Evolutionary conservation across 2,329 filamentous ascomycete genomes (phyloP).

Genomic region (Fusarium annulatum): DNA sequence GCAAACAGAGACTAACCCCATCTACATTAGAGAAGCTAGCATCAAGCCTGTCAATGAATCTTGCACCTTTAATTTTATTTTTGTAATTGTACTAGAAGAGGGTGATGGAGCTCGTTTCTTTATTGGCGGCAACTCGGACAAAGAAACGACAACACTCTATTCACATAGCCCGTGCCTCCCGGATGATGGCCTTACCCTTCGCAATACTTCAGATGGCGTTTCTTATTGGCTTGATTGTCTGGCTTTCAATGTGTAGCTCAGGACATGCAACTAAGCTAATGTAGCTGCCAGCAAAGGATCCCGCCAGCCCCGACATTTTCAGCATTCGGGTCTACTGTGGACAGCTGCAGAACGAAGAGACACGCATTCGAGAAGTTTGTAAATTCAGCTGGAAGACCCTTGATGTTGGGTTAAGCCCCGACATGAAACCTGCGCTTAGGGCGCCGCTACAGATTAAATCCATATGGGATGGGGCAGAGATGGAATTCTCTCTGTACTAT

Average conservation of each 20-base stretch:
- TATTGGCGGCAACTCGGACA: background rate
- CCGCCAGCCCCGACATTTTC: fast-evolving
- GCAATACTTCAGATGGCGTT: background rate
- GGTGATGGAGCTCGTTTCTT: background rate
- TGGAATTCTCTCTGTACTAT: background rate
- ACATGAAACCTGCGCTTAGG: fast-evolving
- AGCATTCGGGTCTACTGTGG: background rate
- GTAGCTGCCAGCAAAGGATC: background rate
- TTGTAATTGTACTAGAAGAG: background rate
- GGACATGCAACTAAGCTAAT: background rate
- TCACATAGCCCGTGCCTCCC: background rate
- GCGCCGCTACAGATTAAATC: background rate
- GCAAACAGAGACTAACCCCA: background rate
- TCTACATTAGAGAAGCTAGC: background rate
- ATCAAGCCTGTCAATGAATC: background rate
- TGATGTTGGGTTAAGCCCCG: fast-evolving
- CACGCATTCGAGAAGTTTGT: background rate
- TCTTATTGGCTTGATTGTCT: background rate
- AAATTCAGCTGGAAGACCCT: fast-evolving
- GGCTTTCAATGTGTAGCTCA: background rate
- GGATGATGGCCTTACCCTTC: background rate
- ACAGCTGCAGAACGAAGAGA: background rate
- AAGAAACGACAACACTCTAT: background rate
- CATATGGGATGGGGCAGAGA: background rate
- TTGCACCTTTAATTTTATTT: background rate